Conservation (phyloP, 2,329 filamentous ascomycete genomes). For the Geosmithia flava region DNA sequence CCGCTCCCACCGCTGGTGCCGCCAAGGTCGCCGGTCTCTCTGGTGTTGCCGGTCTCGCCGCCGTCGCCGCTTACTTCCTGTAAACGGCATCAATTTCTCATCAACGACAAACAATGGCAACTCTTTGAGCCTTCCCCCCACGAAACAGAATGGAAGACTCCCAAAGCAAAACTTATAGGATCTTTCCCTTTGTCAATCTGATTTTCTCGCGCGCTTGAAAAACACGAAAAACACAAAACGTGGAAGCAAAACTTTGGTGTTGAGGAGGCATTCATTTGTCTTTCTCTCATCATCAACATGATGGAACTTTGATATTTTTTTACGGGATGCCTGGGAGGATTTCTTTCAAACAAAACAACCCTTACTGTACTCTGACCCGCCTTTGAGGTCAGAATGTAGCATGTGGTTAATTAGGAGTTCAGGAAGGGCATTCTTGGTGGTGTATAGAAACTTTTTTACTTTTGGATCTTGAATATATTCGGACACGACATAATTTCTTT, state of each 20-base stretch:
- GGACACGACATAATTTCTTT: constrained; percentile 2
- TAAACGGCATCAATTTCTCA: constrained; percentile 30
- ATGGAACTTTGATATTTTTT: constrained; percentile 2
- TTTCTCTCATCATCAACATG: neutral
- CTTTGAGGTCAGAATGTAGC: neutral
- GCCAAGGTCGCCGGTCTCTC: constrained; percentile 43
- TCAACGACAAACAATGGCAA: too few species aligned
- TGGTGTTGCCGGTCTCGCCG: constrained; percentile 47
- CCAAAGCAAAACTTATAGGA: neutral
- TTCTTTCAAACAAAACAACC: constrained; percentile 8
- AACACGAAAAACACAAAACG: neutral
- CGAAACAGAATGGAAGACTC: too few species aligned
- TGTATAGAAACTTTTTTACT: constrained; percentile 6
- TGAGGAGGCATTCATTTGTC: too few species aligned
- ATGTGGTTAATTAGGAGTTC: neutral
- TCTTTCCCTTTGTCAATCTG: neutral
- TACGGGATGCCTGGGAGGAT: neutral
- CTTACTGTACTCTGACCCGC: neutral
- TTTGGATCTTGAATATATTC: constrained; percentile 4
- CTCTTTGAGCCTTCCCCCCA: neutral
- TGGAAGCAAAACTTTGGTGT: neutral
- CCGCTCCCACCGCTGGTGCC: constrained; percentile 40
- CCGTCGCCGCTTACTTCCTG: constrained; percentile 44
- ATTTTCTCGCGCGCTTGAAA: neutral
- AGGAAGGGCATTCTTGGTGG: neutral